Percentiles rank a stretch among this genome's conserved stretches.
Conservation (phyloP, 2,329 filamentous ascomycete species). For the Stemphylium beticola region DNA sequence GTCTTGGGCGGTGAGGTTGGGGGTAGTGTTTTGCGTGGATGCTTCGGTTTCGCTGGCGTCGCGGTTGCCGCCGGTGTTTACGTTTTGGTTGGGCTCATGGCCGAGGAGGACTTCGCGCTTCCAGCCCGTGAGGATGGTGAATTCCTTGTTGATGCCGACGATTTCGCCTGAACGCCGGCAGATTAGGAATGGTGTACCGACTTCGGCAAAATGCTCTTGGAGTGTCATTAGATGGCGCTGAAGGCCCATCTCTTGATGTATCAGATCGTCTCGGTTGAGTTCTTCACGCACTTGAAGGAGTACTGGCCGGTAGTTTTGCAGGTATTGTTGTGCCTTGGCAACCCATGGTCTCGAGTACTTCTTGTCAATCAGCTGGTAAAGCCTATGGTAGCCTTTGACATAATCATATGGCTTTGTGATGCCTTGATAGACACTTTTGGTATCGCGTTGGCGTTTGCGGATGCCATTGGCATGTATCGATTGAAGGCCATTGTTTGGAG, state of each 20-base stretch:
- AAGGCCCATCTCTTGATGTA: slow-evolving; percentile 98
- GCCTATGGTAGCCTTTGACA: slow-evolving; percentile 84
- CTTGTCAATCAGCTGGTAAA: slow-evolving; percentile 79
- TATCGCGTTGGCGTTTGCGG: slow-evolving; percentile 67
- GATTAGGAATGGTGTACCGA: slow-evolving; percentile 88
- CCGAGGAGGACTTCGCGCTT: slow-evolving; percentile 87
- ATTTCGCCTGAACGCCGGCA: slow-evolving; percentile 92
- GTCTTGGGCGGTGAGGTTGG: slow-evolving; percentile 48
- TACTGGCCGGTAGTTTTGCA: slow-evolving; percentile 88
- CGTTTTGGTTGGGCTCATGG: slow-evolving; percentile 84
- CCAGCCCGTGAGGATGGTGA: slow-evolving; percentile 95
- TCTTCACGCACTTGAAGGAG: slow-evolving; percentile 92
- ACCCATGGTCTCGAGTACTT: slow-evolving; percentile 80
- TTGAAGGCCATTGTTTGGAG: slow-evolving; percentile 39
- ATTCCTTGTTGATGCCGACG: slow-evolving; percentile 95
- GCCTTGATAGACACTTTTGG: slow-evolving; percentile 84
- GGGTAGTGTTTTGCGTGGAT: slow-evolving; percentile 54
- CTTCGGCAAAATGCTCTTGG: slow-evolving; percentile 86
- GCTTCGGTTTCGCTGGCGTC: slow-evolving; percentile 46
- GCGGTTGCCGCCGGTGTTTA: slow-evolving; percentile 70
- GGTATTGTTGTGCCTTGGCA: slow-evolving; percentile 81
- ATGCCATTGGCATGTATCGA: slow-evolving; percentile 41
- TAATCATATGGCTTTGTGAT: slow-evolving; percentile 94
- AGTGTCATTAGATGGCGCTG: slow-evolving; percentile 92
- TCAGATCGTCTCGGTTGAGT: slow-evolving; percentile 84